Evolutionary conservation across 805 yeast genomes (phyloP), one percentile per base, ranked within the genome.

Genomic region (Schwanniomyces sp.): DNA sequence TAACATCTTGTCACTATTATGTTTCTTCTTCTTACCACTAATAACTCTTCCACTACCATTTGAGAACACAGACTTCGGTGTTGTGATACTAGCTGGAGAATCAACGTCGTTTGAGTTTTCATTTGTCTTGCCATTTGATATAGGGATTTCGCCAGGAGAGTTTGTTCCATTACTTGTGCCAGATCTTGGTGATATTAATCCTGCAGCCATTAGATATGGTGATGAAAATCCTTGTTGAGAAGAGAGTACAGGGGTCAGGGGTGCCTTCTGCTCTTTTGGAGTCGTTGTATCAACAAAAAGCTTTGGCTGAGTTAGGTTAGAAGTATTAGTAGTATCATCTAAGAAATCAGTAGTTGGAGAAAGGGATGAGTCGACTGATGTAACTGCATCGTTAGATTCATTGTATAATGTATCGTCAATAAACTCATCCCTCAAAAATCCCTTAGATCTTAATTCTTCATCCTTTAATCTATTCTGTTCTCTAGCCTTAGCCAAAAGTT

Each of bases 401-500:
- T 50, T 52, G 36, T 45, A 43, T 17, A 34, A 38, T 5, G 32
- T 29, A 29, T 45, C 37, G 12, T 45, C 48, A 10, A 57, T 59
- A 29, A 52, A 54, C 1, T 66, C 69, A 34, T 60, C 67, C 39
- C 71, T 51, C 17, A 62, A 43, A 41, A 53, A 62, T 2, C 72
- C 77, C 59, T 58, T 78, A 63, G 73, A 80, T 68, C 74, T 52
- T 34, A 70, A 62, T 42, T 76, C 79, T 46, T 79, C 74, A 52
- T 80, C 80, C 53, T 83, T 82, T 45, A 74, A 58, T 52, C 76
- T 78, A 0, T 87, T 83, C 52, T 81, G 88, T 58, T 86, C 94
- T 59, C 95, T 77, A 0, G 96, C 94, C 55, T 85, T 87, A 2
- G 88, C 85, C 57, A 90, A 74, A 64, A 94, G 66, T 58, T 85